Evolutionary conservation across 108 stramenopile genomes (phyloP).

Genomic region (Pseudonitzschia pungens): DNA sequence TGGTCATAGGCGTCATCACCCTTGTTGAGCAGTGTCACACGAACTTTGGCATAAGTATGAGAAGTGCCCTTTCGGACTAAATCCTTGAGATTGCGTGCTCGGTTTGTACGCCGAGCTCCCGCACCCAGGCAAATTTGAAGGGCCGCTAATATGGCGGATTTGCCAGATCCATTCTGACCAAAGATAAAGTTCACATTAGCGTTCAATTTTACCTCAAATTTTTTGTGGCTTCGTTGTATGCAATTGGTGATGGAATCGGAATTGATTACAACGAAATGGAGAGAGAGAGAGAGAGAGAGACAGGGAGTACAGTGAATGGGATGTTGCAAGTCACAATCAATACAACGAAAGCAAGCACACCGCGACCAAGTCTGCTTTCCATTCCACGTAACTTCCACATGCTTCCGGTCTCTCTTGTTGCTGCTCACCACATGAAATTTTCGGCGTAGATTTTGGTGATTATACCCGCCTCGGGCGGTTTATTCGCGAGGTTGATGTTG

Average conservation of each 20-base stretch:
- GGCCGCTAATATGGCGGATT: conserved; percentile 93
- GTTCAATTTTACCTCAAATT: conserved; percentile 62
- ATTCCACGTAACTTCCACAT: no score
- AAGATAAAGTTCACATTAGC: conserved; percentile 95
- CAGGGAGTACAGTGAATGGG: no score
- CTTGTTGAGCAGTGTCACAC: conserved; percentile 87
- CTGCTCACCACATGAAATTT: conserved; percentile 88
- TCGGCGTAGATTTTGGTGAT: conserved; percentile 72
- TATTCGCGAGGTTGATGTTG: not conserved
- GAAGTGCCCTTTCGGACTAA: conserved; percentile 84
- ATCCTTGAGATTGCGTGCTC: conserved; percentile 84
- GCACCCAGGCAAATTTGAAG: conserved; percentile 97
- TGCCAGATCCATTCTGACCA: conserved; percentile 93
- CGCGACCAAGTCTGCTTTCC: no score
- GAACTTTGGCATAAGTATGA: conserved; percentile 64
- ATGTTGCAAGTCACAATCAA: no score
- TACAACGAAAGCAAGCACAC: not conserved
- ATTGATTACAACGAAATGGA: not conserved
- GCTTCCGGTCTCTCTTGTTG: not conserved
- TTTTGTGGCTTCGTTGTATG: conserved; percentile 35
- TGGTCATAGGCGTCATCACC: conserved; percentile 85
- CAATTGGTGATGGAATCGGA: no score
- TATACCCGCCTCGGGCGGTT: conserved; percentile 44
- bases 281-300: conserved; percentile 2
- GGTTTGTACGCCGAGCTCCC: conserved; percentile 78